phyloP scores from a whole-genome alignment of 2,329 filamentous ascomycete genomes.

The Aspergillus sergii region DNA sequence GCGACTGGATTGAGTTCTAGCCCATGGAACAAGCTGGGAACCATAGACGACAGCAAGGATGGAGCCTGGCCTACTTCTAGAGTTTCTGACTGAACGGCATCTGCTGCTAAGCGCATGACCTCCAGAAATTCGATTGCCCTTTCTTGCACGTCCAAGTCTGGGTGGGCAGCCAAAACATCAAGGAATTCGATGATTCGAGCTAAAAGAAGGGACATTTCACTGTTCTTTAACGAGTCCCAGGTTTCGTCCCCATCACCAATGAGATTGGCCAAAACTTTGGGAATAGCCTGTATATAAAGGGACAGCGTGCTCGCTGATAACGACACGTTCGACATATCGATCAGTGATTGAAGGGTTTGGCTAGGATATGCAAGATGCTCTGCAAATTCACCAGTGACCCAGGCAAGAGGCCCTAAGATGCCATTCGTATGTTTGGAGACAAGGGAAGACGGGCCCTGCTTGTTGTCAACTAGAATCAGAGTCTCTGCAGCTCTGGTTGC shows the following conservation, averaged over 20 bases:
- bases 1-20: slow-evolving; percentile 93
- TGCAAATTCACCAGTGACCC: slow-evolving; percentile 88
- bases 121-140: slow-evolving; percentile 91
- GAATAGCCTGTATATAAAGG: slow-evolving; percentile 78
- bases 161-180: slow-evolving; percentile 77
- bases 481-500: slow-evolving; percentile 81
- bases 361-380: slow-evolving; percentile 70
- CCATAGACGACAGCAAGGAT: slow-evolving; percentile 82
- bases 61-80: slow-evolving; percentile 63
- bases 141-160: slow-evolving; percentile 91
- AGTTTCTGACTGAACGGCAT: slow-evolving; percentile 58
- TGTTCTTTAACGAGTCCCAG: slow-evolving; percentile 76
- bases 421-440: slow-evolving; percentile 57
- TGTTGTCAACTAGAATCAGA: slow-evolving; percentile 64
- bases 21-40: slow-evolving; percentile 83
- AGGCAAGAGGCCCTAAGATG: slow-evolving; percentile 75
- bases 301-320: slow-evolving; percentile 69
- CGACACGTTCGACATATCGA: slow-evolving; percentile 65
- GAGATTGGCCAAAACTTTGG: slow-evolving; percentile 79
- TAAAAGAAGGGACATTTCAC: slow-evolving; percentile 74
- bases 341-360: slow-evolving; percentile 70
- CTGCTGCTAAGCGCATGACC: slow-evolving; percentile 80
- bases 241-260: slow-evolving; percentile 61
- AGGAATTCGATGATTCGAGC: slow-evolving; percentile 80
- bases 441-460: slow-evolving; percentile 58